These are phyloP conservation scores for Fusarium concolor DNA, from an alignment of 2,329 filamentous ascomycete genomes.

Conservation along the genomic window DNA sequence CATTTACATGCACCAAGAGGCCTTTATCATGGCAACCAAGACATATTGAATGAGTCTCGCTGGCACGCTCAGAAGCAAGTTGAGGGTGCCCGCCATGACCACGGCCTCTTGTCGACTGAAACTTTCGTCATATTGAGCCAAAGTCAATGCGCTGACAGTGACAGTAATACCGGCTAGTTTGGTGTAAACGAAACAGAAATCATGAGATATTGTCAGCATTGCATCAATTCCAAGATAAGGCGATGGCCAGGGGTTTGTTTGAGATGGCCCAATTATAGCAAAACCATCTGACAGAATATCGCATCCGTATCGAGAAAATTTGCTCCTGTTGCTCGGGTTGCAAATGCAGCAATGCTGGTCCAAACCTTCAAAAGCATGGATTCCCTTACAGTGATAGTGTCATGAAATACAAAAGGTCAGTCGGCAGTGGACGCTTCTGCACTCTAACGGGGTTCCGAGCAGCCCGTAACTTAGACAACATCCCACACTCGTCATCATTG, in stretches of 20 bases:
- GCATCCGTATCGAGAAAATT: conserved; percentile 15
- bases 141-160: conserved; percentile 14
- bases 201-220: conserved; percentile 31
- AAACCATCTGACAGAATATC: conserved; percentile 10
- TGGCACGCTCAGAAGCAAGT: neutral
- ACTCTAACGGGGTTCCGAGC: conserved; percentile 36
- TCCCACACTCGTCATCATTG: conserved; percentile 37
- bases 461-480: conserved; percentile 40
- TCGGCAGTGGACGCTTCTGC: conserved; percentile 38
- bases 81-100: conserved; percentile 18
- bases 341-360: conserved; percentile 26
- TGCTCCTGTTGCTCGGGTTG: conserved; percentile 25
- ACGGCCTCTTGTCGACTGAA: conserved; percentile 30
- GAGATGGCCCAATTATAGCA: conserved; percentile 29
- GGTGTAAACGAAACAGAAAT: conserved; percentile 29
- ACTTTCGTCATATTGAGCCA: conserved; percentile 30
- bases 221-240: conserved; percentile 23
- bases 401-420: conserved; percentile 9
- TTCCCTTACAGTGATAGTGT: conserved; percentile 22
- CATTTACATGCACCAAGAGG: conserved; percentile 22
- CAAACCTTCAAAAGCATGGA: conserved; percentile 37
- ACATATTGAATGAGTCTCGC: neutral
- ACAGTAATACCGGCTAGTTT: conserved; percentile 12
- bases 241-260: conserved; percentile 13
- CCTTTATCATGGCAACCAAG: conserved; percentile 21